Percentiles rank a stretch among this genome's conserved stretches.
These are phyloP conservation scores for Lepraria neglecta DNA, from an alignment of 495 filamentous ascomycete genomes.

Conservation along the genomic window DNA sequence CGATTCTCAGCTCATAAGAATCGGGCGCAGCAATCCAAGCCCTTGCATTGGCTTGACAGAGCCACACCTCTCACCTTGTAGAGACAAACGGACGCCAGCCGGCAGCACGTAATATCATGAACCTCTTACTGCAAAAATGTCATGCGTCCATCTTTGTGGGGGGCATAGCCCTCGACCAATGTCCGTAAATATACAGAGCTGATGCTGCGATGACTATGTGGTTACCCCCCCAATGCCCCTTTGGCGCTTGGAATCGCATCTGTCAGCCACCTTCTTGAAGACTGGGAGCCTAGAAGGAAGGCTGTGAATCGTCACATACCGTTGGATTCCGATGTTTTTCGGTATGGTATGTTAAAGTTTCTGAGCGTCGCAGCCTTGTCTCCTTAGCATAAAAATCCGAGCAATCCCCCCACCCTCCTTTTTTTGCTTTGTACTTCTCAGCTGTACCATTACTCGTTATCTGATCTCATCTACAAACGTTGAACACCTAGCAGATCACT, in stretches of 20 bases:
- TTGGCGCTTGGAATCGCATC: background rate
- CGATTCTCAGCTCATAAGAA: background rate
- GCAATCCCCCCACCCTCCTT: background rate
- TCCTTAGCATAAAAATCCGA: background rate
- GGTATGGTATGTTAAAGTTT: no score
- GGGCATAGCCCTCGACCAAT: no score
- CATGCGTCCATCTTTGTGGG: background rate
- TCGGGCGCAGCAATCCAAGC: background rate
- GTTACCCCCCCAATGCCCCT: no score
- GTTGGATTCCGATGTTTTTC: background rate
- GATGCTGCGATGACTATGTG: background rate
- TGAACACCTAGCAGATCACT: background rate
- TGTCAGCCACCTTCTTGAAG: background rate
- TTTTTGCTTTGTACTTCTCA: background rate
- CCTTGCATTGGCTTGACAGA: constrained; percentile 4
- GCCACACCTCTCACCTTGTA: background rate
- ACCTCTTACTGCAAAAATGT: background rate
- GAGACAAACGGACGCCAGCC: background rate
- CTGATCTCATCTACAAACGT: background rate
- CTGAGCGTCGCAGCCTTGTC: background rate
- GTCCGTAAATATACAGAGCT: background rate
- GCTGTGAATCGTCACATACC: background rate
- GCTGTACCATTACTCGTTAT: background rate
- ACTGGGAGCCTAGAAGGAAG: background rate
- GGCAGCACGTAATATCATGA: constrained; percentile 1